phyloP scores from a whole-genome alignment of 257 asterid genomes.

The Henckelia pumila region DNA sequence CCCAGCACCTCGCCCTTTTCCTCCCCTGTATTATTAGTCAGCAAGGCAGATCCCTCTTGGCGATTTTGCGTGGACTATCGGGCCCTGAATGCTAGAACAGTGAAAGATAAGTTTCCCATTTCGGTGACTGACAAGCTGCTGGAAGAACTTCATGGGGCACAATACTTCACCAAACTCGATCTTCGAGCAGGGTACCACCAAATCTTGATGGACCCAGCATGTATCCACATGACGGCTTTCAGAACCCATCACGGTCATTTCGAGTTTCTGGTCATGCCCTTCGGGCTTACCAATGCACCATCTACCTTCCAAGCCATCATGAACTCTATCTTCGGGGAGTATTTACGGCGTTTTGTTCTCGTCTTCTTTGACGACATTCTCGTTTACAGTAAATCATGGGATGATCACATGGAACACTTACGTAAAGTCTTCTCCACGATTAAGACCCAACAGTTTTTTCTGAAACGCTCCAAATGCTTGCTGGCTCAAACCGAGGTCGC shows the following conservation, averaged over 20 bases:
- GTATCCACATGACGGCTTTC: background rate
- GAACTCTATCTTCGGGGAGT: background rate
- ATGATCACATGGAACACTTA: background rate
- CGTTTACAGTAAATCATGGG: background rate
- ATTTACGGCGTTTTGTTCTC: background rate
- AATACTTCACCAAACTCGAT: background rate
- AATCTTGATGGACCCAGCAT: background rate
- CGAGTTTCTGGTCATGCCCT: slow-evolving; percentile 1
- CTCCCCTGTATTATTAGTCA: no score
- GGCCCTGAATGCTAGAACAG: no score
- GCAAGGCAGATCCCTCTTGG: no score
- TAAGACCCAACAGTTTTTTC: no score
- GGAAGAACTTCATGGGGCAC: background rate
- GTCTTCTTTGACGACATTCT: background rate
- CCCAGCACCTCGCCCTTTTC: no score
- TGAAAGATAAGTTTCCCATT: no score
- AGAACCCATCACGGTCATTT: background rate
- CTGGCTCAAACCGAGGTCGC: slow-evolving; percentile 3
- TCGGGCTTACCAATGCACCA: background rate
- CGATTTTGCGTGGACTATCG: no score
- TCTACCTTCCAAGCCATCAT: background rate
- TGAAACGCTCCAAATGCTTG: background rate
- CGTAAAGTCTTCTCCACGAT: background rate
- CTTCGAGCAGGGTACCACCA: background rate
- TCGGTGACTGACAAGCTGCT: background rate